These are phyloP conservation scores for Pleomassaria siparia DNA, from an alignment of 2,329 filamentous ascomycete genomes.

Conservation along the genomic window DNA sequence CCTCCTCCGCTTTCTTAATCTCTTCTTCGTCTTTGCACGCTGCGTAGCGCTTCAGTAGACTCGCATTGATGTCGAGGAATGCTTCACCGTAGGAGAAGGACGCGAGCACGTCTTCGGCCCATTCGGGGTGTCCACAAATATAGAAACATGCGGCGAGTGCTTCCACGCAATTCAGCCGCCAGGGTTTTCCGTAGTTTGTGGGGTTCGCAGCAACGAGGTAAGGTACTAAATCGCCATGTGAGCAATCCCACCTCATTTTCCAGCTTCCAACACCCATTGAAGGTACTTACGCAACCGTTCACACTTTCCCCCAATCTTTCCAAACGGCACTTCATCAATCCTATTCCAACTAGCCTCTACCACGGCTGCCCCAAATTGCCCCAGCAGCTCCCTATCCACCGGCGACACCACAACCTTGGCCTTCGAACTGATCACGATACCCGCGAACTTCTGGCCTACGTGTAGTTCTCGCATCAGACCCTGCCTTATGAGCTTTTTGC, in stretches of 20 bases:
- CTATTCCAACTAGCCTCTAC: slow-evolving; percentile 98
- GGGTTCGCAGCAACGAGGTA: slow-evolving; percentile 96
- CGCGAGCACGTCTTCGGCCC: slow-evolving; percentile 80
- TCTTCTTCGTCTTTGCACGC: slow-evolving; percentile 78
- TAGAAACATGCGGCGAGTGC: slow-evolving; percentile 89
- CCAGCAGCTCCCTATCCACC: slow-evolving; percentile 77
- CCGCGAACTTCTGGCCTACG: slow-evolving; percentile 86
- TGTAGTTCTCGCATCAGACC: slow-evolving; percentile 92
- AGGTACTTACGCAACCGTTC: slow-evolving; percentile 65
- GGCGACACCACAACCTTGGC: slow-evolving; percentile 83
- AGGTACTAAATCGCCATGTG: slow-evolving; percentile 44
- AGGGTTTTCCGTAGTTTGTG: slow-evolving; percentile 96
- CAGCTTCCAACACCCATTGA: not conserved
- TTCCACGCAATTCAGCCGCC: slow-evolving; percentile 94
- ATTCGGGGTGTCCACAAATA: slow-evolving; percentile 89
- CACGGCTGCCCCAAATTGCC: slow-evolving; percentile 88
- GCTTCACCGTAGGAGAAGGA: slow-evolving; percentile 86
- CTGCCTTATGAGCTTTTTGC: slow-evolving; percentile 88
- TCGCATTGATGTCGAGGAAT: slow-evolving; percentile 88
- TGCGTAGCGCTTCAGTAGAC: slow-evolving; percentile 80
- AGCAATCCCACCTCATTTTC: not conserved
- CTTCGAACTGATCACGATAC: slow-evolving; percentile 94
- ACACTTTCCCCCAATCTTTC: slow-evolving; percentile 88
- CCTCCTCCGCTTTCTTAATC: slow-evolving; percentile 80
- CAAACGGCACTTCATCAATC: slow-evolving; percentile 87